These are phyloP conservation scores for Cicer pinnatifidum DNA, from an alignment of 306 rosid species.

Conservation along the genomic window DNA sequence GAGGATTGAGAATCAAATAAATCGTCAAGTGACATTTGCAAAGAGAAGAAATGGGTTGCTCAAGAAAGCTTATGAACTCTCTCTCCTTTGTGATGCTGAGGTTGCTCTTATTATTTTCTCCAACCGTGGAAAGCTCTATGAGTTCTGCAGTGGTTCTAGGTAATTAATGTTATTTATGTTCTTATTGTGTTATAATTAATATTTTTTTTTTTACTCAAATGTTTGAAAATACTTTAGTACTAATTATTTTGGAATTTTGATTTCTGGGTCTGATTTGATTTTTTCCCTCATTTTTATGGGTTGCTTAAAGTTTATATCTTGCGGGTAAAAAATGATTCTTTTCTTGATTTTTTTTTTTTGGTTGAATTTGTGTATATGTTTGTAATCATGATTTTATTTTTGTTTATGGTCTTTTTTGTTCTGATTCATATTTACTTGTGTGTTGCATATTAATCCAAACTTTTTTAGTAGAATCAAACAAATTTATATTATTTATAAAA, in stretches of 20 bases:
- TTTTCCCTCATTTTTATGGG: not conserved
- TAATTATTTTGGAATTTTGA: not conserved
- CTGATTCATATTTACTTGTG: slow-evolving; percentile 4
- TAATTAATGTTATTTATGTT: slow-evolving; percentile 17
- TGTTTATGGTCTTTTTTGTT: not conserved
- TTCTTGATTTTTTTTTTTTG: slow-evolving; percentile 34
- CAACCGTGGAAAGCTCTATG: slow-evolving; percentile 77
- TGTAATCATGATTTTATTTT: not conserved
- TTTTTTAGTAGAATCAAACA: too few relatives aligned
- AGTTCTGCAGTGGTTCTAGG: slow-evolving; percentile 77
- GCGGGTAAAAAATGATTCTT: not conserved
- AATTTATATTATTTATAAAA: too few relatives aligned
- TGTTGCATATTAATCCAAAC: too few relatives aligned
- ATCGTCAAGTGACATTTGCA: slow-evolving; percentile 84
- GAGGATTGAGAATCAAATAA: slow-evolving; percentile 88
- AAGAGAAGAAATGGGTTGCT: slow-evolving; percentile 79
- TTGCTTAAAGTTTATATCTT: slow-evolving; percentile 41
- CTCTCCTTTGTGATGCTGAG: slow-evolving; percentile 84
- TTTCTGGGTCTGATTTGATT: slow-evolving; percentile 19
- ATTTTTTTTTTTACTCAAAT: not conserved
- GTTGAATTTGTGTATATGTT: slow-evolving; percentile 10
- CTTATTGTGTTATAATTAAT: not conserved
- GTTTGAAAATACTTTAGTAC: not conserved
- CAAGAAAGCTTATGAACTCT: slow-evolving; percentile 87
- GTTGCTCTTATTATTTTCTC: slow-evolving; percentile 86